Base-by-base conservation (phyloP, 202 grass and related monocot genomes). In the Musa balbisiana region DNA sequence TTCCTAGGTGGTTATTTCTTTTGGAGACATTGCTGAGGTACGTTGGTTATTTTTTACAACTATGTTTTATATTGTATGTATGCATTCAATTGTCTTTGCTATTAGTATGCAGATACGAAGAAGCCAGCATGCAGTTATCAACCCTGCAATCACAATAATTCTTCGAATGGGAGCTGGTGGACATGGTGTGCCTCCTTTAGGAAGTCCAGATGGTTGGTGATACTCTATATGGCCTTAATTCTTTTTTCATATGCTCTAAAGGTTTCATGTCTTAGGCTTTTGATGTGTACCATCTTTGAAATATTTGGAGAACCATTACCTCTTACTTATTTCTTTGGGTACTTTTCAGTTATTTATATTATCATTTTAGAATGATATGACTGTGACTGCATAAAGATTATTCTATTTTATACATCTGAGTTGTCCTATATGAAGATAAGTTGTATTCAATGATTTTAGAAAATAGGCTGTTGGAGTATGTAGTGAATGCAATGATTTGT, bases 71-170 rank as follows among this genome's bases (percentile, higher is more conserved):
- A 53, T 51, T 71, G 50, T 71, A 22, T 76, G 59, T 62, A 78
- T 73, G 72, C 2, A 25, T 73, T 81, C 49, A 79, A 73, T 69
- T 81, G 71, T 20, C 72, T 84, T 84, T 74, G 19, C 75, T 78
- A 55, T 77, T 80, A 83, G 79, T 55, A 62, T 85, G 78, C 85
- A 99, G 95, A 99, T 99, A 80, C 85, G 82, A 56, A 85, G 85
- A 84, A 99, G 91, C 65, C 86, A 93, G 71, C 95, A 99, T 87
- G 95, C 95, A 76, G 75, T 99, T 77, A 94, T 99, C 75, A 99
- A 99, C 82, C 95, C 95, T 80, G 95, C 95, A 87, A 87, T 99
- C 80, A 99, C 89, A 19, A 99, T 99, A 82, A 87, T 92, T 89
- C 89, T 99, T 76, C 87, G 91, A 53, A 89, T 82, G 79, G 95